Base-by-base conservation (phyloP, 345 rosid genomes). In the Raphanus sativus region DNA sequence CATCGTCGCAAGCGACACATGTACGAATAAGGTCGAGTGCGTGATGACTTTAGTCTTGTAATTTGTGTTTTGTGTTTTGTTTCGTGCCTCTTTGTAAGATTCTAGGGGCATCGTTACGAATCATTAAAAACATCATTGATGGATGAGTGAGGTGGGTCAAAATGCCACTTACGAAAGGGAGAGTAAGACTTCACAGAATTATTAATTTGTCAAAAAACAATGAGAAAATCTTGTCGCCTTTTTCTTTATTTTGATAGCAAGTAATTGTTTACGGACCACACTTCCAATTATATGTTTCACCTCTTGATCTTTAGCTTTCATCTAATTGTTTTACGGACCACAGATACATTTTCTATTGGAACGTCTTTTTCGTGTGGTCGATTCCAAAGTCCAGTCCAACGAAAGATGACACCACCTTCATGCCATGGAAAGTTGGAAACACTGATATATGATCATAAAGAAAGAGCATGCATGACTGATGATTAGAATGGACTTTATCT, bases 361-460 rank as follows among this genome's bases (percentile, higher is more conserved):
- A 52, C 2, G 32, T 60, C 74, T 9, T 69, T 76, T 69, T 54
- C 75, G 10, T 52, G 67, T 65, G 81, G 71, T 70, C 66, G 71
- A 67, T 42, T 65, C 72, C 33, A 28, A 63, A n/a, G n/a, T n/a
- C n/a, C n/a, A n/a, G n/a, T 36, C 42, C 48, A 63, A 65, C 60
- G 72, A 77, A 40, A 65, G 75, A 54, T 17, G 7, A 45, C 61
- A 11, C 50, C 50, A 42, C 0, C 4, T 42, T 42, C 50, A 42
- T 42, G 50, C 13, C 15, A 11, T 42, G 50, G n/a, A 11, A 42
- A 42, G 50, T 42, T 42, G 50, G 50, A 42, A 42, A 11, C 50
- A 42, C 50, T 11, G 50, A 11, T 42, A 11, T 42, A 11, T n/a
- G n/a, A 42, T 42, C 50, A 42, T 42, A 42, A 42, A 42, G 45